Evolutionary conservation across 148 eudicot genomes (phyloP), one percentile per base, ranked within the genome.

Genomic region (Gaultheria prostrata): DNA sequence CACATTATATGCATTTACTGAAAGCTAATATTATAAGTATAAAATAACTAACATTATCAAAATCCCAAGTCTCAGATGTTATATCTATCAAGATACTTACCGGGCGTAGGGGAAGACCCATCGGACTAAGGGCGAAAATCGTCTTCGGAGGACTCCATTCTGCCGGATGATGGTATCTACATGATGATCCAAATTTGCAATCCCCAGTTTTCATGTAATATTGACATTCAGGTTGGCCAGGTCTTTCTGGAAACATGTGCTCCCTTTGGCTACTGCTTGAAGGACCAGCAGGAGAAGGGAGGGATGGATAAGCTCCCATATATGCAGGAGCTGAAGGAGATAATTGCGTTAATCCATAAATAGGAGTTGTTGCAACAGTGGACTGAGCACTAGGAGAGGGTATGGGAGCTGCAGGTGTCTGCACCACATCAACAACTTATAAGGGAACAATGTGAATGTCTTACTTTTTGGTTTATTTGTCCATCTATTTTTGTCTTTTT

Each of bases 31-130:
- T 32, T 10, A 65, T 48, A 49, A 15, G 50, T 43, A 11, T 17
- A 28, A 43, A 80, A 80, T 63, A 2, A 46, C 30, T n/a, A 24
- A 17, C 8, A 18, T 43, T 5, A 30, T n/a, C 39, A 24, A 15
- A 26, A 14, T 26, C 17, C 17, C n/a, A 74, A 1, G 21, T 50
- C 20, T 30, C 11, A 5, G 4, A 17, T 32, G 50, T 9, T 26
- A 45, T 33, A 70, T 79, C 70, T 11, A 32, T 54, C 28, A 33
- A 77, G 83, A 86, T 79, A 80, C 93, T 85, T 93, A 97, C 98
- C 78, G 94, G 95, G 80, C 98, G 98, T 78, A 95, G 83, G 30
- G 99, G 98, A 84, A 97, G 95, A 67, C 97, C 98, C 96, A 92
- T 91, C 54, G 95, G 91, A 84, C 93, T 91, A 84, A 94, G 92